phyloP scores from a whole-genome alignment of 2,329 filamentous ascomycete genomes.

The Ophiostoma sp. region DNA sequence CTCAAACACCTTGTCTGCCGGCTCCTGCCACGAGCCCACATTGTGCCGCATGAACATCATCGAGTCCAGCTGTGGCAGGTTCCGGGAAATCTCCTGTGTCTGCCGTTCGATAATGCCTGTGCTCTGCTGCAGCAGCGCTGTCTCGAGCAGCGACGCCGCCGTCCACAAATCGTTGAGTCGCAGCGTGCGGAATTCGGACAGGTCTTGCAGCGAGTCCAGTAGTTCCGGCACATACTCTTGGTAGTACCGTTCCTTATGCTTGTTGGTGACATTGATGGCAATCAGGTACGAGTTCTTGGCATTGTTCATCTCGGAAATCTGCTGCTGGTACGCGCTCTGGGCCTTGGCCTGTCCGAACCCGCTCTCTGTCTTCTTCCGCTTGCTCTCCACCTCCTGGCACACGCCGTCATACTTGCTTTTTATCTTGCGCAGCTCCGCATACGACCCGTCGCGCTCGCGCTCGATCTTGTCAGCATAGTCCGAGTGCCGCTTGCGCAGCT shows the following conservation, averaged over 20 bases:
- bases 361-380: slow-evolving; percentile 89
- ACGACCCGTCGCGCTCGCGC: slow-evolving; percentile 78
- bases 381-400: slow-evolving; percentile 91
- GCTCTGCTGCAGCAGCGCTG: slow-evolving; percentile 69
- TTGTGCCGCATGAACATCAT: slow-evolving; percentile 99
- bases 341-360: slow-evolving; percentile 94
- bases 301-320: slow-evolving; percentile 93
- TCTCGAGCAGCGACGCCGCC: slow-evolving; percentile 72
- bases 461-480: slow-evolving; percentile 87
- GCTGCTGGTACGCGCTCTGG: slow-evolving; percentile 84
- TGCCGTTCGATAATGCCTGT: slow-evolving; percentile 67
- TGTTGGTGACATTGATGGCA: slow-evolving; percentile 92
- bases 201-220: slow-evolving; percentile 86
- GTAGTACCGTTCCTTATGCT: slow-evolving; percentile 95
- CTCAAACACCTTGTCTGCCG: slow-evolving; percentile 78
- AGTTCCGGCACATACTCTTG: slow-evolving; percentile 94
- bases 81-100: slow-evolving; percentile 74
- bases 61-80: slow-evolving; percentile 82
- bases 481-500: slow-evolving; percentile 81
- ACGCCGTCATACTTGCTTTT: slow-evolving; percentile 90
- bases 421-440: slow-evolving; percentile 78
- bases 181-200: slow-evolving; percentile 80
- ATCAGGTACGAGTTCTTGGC: slow-evolving; percentile 98
- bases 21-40: slow-evolving; percentile 73
- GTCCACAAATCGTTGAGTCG: slow-evolving; percentile 85